Percentiles rank a stretch among this genome's conserved stretches.
Evolutionary conservation across 768 basidiomycete species (phyloP).

Genomic region (Russula ochroleuca): DNA sequence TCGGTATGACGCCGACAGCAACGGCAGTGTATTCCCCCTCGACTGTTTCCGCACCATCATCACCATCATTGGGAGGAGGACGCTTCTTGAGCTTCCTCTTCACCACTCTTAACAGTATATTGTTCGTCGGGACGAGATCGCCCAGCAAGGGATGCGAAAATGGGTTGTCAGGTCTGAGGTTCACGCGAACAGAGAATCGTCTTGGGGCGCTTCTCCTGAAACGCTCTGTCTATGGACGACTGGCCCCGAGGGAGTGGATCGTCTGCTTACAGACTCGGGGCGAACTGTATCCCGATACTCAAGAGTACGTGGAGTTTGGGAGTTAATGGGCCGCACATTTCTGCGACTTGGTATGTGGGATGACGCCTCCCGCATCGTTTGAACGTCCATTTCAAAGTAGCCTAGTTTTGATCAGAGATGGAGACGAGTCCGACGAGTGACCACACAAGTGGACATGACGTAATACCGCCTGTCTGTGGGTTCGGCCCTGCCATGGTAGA

Average conservation of each 20-base stretch:
- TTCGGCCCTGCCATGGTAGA: too few species aligned
- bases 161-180: constrained; percentile 65
- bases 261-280: constrained; percentile 52
- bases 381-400: constrained; percentile 5
- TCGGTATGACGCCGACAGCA: constrained; percentile 68
- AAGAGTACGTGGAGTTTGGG: constrained; percentile 67
- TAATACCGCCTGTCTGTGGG: too few species aligned
- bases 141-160: constrained; percentile 85
- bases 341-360: background rate
- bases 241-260: constrained; percentile 68
- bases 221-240: constrained; percentile 65
- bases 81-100: constrained; percentile 57
- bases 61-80: constrained; percentile 26
- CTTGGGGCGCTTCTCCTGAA: constrained; percentile 64
- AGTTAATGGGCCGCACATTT: constrained; percentile 41
- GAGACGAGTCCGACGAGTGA: too few species aligned
- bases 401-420: too few species aligned
- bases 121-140: constrained; percentile 69
- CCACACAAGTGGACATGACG: too few species aligned
- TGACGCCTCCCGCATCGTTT: background rate
- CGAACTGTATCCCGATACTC: constrained; percentile 88
- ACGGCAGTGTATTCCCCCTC: constrained; percentile 72
- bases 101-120: constrained; percentile 80
- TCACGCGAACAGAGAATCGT: constrained; percentile 69
- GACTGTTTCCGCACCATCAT: constrained; percentile 27